Base-by-base conservation (phyloP, 177 flowering plant species). In the Telopea speciosissima region DNA sequence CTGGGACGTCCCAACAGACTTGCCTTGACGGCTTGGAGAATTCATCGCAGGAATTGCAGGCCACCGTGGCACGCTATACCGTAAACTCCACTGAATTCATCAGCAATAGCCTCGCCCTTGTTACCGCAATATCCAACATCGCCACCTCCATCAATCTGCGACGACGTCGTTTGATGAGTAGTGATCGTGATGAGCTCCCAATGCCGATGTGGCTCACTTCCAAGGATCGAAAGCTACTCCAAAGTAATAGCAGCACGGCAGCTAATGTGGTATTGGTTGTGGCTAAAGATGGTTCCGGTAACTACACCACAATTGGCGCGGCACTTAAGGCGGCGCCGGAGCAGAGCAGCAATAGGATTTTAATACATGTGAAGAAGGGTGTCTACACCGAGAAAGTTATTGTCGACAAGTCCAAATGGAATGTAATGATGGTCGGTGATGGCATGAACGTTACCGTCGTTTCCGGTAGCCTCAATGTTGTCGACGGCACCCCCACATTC, bases 61-160 rank as follows among this genome's bases (percentile, higher is more conserved):
- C 33, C 5, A 62, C 24, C 2, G 19, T 79, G 9, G 25, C n/a
- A 0, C 56, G 63, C 1, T 13, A 63, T 17, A 68, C 89, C 24
- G 78, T 76, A 73, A 83, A 81, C 70, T 85, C 91, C 0, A 80
- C 81, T 0, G 86, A 85, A 65, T 74, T 78, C 33, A 85, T 86
- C 0, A 87, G 94, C 82, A 91, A 87, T 45, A 80, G 87, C 33
- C 83, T 88, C 1, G 91, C 94, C 1, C 84, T 89, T 17, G 28
- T 85, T 52, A 79, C 76, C 1, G 71, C 75, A 31, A 68, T 87
- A 44, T 78, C 77, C 4, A 63, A 77, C 4, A 60, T 75, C 1
- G 76, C 72, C 0, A 70, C 60, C 24, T 72, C 88, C 0, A 3
- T 87, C 70, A 81, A 78, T 36, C 40, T 81, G 2, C 65, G 86